Evolutionary conservation across 2,329 filamentous ascomycete species (phyloP).

Genomic region (Penicillium sp.): DNA sequence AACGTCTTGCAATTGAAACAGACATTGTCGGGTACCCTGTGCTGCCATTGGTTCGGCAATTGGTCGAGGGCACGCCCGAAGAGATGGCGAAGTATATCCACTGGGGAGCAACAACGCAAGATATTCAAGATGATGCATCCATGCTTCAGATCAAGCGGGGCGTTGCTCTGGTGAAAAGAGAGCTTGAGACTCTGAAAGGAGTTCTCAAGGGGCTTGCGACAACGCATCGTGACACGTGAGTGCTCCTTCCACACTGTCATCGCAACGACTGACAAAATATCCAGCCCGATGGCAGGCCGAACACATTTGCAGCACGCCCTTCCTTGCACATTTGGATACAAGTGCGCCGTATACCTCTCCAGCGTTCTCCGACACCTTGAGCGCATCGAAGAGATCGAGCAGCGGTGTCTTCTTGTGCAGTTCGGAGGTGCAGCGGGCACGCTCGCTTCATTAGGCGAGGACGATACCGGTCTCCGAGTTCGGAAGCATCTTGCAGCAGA

Average conservation of each 20-base stretch:
- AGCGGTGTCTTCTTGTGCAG: slow-evolving; percentile 10
- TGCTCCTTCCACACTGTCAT: background rate
- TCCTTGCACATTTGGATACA: slow-evolving; percentile 53
- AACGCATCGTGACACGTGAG: slow-evolving; percentile 48
- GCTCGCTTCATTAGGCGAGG: slow-evolving; percentile 53
- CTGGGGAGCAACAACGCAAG: slow-evolving; percentile 60
- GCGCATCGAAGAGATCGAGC: slow-evolving; percentile 3
- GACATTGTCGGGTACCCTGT: slow-evolving; percentile 31
- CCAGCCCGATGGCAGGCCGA: slow-evolving; percentile 54
- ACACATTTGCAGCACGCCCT: slow-evolving; percentile 60
- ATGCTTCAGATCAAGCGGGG: slow-evolving; percentile 55
- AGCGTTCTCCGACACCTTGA: slow-evolving; percentile 10
- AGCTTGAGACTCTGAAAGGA: slow-evolving; percentile 32
- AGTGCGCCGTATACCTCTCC: slow-evolving; percentile 12
- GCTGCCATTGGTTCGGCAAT: slow-evolving; percentile 26
- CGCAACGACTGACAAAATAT: background rate
- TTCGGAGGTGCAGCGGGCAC: slow-evolving; percentile 59
- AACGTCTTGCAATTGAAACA: slow-evolving; percentile 25
- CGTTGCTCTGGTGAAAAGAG: slow-evolving; percentile 32
- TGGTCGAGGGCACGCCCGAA: slow-evolving; percentile 18
- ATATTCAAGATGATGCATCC: slow-evolving; percentile 58
- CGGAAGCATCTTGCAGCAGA: slow-evolving; percentile 52
- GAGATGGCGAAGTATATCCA: slow-evolving; percentile 49
- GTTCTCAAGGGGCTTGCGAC: slow-evolving; percentile 43
- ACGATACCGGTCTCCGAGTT: slow-evolving; percentile 52